Evolutionary conservation across 164 flowering plant genomes (phyloP), one percentile per base, ranked within the genome.

Genomic region (Aristolochia contorta): DNA sequence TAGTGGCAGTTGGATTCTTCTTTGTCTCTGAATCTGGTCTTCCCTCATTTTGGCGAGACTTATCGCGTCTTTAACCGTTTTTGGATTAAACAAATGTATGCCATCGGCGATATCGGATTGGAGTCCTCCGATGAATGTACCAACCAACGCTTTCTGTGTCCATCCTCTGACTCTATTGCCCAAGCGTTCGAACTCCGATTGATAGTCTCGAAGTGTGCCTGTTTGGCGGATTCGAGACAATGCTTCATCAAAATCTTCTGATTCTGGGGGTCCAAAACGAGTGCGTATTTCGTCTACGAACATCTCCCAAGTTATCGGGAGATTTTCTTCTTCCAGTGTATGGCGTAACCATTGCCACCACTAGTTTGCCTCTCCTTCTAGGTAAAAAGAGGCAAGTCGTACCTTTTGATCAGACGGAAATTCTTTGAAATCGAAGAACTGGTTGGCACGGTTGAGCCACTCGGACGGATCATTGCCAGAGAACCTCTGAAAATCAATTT

Each of bases 211-310:
- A 3, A 32, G 7, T 7, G 7, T 32, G 6, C 24, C 18, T 10
- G n/a, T 7, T 55, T 55, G 57, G 7, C 24, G 23, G 15, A 55
- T 55, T 6, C 19, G 24, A 7, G 32, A 24, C 16, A 25, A 16
- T 12, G 57, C 32, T 27, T 55, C 57, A 55, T 55, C 61, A 41
- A 57, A 57, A 47, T 57, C 47, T 37, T 41, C 47, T n/a, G 20
- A 30, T 5, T 3, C 57, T 1, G 57, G 3, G 0, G 57, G 57
- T 13, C 57, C 37, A 3, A 55, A 25, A 6, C 33, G 57, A 55
- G 57, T 15, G 33, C 41, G 24, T 14, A 55, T 12, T 25, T 55
- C 37, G 16, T 23, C 43, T 23, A 10, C 25, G 2, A 55, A 55
- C 4, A 4, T 24, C 14, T 55, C 37, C 32, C 57, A 55, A 23